Evolutionary conservation across 1,284 basidiomycete genomes (phyloP).

Genomic region (Amylostereum areolatum): DNA sequence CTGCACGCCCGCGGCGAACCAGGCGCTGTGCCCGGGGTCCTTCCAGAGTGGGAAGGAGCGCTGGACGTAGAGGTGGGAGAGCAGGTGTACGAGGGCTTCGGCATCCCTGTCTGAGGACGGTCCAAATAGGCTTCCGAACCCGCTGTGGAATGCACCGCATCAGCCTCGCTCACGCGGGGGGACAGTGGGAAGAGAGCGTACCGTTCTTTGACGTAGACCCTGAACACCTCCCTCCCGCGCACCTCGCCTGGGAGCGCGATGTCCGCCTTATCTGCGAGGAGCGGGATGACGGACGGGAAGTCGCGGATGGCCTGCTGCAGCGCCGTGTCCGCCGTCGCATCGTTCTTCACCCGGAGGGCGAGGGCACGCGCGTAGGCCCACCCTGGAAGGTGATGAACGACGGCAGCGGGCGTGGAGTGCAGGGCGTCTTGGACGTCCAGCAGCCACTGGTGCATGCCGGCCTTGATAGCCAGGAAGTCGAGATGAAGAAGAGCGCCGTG

Average conservation of each 20-base stretch:
- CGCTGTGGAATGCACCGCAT: constrained; percentile 11
- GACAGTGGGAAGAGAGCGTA: constrained; percentile 24
- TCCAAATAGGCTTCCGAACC: constrained; percentile 12
- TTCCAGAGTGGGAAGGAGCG: constrained; percentile 81
- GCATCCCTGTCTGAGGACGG: constrained; percentile 19
- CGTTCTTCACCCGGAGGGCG: constrained; percentile 56
- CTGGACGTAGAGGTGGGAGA: constrained; percentile 82
- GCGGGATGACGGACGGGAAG: constrained; percentile 76
- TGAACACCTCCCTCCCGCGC: constrained; percentile 56
- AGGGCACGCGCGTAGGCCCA: constrained; percentile 77
- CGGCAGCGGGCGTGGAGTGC: constrained; percentile 35
- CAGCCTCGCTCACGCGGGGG: neutral
- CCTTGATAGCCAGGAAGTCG: constrained; percentile 79
- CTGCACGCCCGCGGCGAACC: constrained; percentile 60
- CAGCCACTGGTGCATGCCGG: constrained; percentile 77
- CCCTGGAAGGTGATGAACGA: constrained; percentile 62
- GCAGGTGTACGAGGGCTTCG: constrained; percentile 52
- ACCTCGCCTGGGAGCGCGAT: constrained; percentile 55
- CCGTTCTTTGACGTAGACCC: constrained; percentile 63
- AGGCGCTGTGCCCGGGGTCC: constrained; percentile 52
- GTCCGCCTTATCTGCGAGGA: constrained; percentile 82
- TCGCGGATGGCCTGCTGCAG: constrained; percentile 66
- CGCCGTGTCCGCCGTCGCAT: constrained; percentile 31
- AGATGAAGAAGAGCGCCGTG: constrained; percentile 82
- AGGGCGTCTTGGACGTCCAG: constrained; percentile 51